Evolutionary conservation across 2,329 filamentous ascomycete species (phyloP).

Genomic region (Cylindrodendrum hubeiense): DNA sequence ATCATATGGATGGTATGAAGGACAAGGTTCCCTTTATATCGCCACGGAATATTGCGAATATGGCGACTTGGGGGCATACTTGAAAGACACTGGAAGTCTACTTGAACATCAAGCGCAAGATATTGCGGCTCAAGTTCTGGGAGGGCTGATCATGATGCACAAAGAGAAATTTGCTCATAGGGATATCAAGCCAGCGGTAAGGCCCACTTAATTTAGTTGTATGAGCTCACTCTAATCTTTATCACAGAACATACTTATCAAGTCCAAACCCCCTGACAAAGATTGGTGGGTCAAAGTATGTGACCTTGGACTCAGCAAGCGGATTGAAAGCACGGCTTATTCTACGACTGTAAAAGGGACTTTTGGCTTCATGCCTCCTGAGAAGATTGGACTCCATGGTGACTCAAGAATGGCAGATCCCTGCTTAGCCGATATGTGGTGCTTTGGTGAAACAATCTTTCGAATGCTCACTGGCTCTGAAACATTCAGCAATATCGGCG

Average conservation of each 20-base stretch:
- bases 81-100: background rate
- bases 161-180: conserved; percentile 33
- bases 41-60: conserved; percentile 31
- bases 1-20: conserved; percentile 30
- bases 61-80: conserved; percentile 24
- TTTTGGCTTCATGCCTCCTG: conserved; percentile 20
- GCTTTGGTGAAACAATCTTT: conserved; percentile 22
- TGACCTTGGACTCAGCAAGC: conserved; percentile 14
- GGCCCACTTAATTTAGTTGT: background rate
- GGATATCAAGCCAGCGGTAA: conserved; percentile 32
- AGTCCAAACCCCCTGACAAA: conserved; percentile 19
- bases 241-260: conserved; percentile 35
- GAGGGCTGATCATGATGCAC: conserved; percentile 34
- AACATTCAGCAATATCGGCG: conserved; percentile 4
- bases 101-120: conserved; percentile 17
- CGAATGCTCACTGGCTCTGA: conserved; percentile 16
- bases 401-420: background rate
- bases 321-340: conserved; percentile 7
- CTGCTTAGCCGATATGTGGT: conserved; percentile 25
- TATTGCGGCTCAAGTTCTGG: conserved; percentile 26
- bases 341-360: conserved; percentile 9
- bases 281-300: background rate
- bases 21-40: conserved; percentile 12
- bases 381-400: background rate
- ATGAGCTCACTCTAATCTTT: background rate